Evolutionary conservation across 305 asterid species (phyloP).

Genomic region (Ajuga reptans): DNA sequence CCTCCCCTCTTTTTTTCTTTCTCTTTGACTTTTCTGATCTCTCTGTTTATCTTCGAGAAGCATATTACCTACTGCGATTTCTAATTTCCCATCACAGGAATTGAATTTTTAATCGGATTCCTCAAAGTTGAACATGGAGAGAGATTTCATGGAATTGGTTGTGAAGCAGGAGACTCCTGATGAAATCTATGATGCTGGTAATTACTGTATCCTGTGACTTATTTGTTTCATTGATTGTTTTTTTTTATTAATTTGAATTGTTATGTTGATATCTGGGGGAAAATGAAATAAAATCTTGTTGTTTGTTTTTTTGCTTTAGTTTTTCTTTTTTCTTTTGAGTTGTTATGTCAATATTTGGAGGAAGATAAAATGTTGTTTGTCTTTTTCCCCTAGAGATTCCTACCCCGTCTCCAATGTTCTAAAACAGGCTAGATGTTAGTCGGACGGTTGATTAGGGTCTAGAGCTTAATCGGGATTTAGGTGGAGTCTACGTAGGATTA

Average conservation of each 20-base stretch:
- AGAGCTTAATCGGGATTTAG: no score
- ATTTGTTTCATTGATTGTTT: not conserved
- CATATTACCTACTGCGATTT: no score
- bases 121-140: constrained; percentile 42
- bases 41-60: no score
- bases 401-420: not conserved
- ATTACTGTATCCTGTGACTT: not conserved
- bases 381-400: no score
- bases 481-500: no score
- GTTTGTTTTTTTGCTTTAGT: no score
- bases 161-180: constrained; percentile 54
- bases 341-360: no score
- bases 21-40: not conserved
- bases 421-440: no score
- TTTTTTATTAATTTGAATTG: not conserved
- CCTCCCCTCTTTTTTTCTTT: not conserved
- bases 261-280: not conserved
- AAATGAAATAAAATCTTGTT: not conserved
- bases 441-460: no score
- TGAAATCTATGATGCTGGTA: constrained; percentile 54
- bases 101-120: no score
- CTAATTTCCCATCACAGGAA: no score
- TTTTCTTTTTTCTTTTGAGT: not conserved
- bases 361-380: no score
- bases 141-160: constrained; percentile 69